Conservation (phyloP, 202 grass and related monocot genomes). For the Musa balbisiana region DNA sequence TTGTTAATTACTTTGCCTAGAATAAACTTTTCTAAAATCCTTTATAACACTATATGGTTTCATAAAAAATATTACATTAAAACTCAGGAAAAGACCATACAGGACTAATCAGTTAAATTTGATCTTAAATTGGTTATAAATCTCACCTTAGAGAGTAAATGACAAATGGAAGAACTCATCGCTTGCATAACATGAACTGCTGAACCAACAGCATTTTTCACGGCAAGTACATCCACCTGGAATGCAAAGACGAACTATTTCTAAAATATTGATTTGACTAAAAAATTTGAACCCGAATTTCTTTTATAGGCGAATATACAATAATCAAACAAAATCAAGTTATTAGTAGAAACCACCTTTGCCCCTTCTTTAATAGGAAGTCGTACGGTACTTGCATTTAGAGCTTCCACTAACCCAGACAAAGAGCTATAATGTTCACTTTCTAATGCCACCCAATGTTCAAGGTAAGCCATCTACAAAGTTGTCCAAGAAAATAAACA, state of each 20-base stretch:
- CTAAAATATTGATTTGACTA: slow-evolving; percentile 7
- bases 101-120: too few species aligned
- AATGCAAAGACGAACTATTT: slow-evolving; percentile 22
- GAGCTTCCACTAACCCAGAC: slow-evolving; percentile 63
- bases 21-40: too few species aligned
- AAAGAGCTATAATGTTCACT: slow-evolving; percentile 61
- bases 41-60: too few species aligned
- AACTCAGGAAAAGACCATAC: too few species aligned
- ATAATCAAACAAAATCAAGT: background rate
- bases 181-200: slow-evolving; percentile 91
- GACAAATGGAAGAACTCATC: slow-evolving; percentile 72
- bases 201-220: slow-evolving; percentile 88
- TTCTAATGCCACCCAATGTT: slow-evolving; percentile 56
- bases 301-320: background rate
- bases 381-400: slow-evolving; percentile 67
- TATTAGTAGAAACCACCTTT: slow-evolving; percentile 39
- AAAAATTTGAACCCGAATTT: background rate
- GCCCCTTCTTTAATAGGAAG: slow-evolving; percentile 86
- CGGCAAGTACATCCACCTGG: slow-evolving; percentile 71
- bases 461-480: slow-evolving; percentile 62
- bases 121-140: background rate
- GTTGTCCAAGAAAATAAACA: background rate
- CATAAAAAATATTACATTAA: too few species aligned
- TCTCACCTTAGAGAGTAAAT: slow-evolving; percentile 79
- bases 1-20: too few species aligned